phyloP scores from a whole-genome alignment of 805 yeast genomes.

The Wickerhamiella azyma region DNA sequence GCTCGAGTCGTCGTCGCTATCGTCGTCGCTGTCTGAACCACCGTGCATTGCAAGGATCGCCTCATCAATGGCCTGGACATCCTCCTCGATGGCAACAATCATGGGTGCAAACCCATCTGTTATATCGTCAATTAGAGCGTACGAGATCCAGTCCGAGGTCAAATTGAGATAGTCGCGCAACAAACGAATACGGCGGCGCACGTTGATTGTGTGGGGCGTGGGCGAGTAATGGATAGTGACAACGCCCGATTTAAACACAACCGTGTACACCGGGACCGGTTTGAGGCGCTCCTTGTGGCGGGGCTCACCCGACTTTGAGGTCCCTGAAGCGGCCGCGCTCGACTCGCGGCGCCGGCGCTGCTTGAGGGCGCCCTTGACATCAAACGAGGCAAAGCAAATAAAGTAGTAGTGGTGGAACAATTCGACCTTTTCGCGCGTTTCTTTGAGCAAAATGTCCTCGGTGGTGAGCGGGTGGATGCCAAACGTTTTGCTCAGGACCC shows the following conservation, averaged over 20 bases:
- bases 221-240: conserved; percentile 88
- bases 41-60: conserved; percentile 80
- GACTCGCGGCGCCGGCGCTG: conserved; percentile 3
- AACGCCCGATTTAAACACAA: conserved; percentile 84
- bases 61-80: conserved; percentile 89
- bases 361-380: conserved; percentile 29
- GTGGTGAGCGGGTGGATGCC: conserved; percentile 94
- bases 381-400: conserved; percentile 77
- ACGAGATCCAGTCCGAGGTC: conserved; percentile 92
- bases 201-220: conserved; percentile 93
- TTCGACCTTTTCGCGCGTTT: conserved; percentile 90
- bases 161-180: conserved; percentile 79
- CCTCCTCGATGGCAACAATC: conserved; percentile 87
- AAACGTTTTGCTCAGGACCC: conserved; percentile 74
- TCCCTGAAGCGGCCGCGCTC: not conserved
- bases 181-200: conserved; percentile 80
- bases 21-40: conserved; percentile 36
- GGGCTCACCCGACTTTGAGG: not conserved
- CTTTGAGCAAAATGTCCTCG: conserved; percentile 87
- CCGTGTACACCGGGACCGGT: conserved; percentile 84
- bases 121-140: conserved; percentile 90
- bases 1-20: conserved; percentile 28
- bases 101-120: conserved; percentile 96
- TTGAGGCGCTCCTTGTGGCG: conserved; percentile 41
- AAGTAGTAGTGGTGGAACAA: conserved; percentile 80